phyloP scores from a whole-genome alignment of 129 eudicot genomes.

The Heracleum sosnowskyi region DNA sequence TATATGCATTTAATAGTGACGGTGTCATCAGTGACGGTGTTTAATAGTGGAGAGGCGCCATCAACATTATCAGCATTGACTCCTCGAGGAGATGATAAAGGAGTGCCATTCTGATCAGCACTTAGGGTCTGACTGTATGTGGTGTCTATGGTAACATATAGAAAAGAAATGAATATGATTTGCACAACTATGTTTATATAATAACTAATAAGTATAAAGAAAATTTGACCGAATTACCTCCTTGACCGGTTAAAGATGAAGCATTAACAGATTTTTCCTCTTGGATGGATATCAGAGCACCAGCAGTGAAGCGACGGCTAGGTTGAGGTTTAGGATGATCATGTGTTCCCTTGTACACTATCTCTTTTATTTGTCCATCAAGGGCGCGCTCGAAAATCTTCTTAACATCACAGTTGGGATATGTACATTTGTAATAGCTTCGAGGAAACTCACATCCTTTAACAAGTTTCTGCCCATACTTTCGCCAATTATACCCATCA shows the following conservation, averaged over 20 bases:
- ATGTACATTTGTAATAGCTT: conserved; percentile 97
- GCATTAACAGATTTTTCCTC: conserved; percentile 65
- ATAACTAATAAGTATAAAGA: not conserved
- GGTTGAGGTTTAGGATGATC: conserved; percentile 98
- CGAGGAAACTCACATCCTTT: conserved; percentile 97
- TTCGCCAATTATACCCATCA: conserved; percentile 96
- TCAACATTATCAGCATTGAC: conserved; percentile 48
- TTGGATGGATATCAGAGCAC: conserved; percentile 67
- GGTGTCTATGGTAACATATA: conserved; percentile 18
- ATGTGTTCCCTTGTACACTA: conserved; percentile 87
- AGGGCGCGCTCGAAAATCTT: conserved; percentile 87
- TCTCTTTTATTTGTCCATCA: conserved; percentile 84
- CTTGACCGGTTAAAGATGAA: conserved; percentile 39
- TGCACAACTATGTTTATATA: not conserved
- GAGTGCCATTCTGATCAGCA: conserved; percentile 46
- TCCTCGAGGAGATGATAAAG: conserved; percentile 60
- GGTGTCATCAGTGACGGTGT: conserved; percentile 38
- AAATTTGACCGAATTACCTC: conserved; percentile 38
- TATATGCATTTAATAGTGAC: conserved; percentile 26
- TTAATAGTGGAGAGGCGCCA: conserved; percentile 33
- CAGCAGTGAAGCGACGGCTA: conserved; percentile 76
- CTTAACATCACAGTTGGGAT: conserved; percentile 93
- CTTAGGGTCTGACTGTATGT: conserved; percentile 36
- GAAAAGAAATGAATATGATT: conserved; percentile 10
- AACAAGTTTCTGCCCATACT: conserved; percentile 96